Percentiles rank a stretch among this genome's conserved stretches.
Conservation (phyloP, 2,329 filamentous ascomycete species). For the Macrophomina pseudophaseolina region DNA sequence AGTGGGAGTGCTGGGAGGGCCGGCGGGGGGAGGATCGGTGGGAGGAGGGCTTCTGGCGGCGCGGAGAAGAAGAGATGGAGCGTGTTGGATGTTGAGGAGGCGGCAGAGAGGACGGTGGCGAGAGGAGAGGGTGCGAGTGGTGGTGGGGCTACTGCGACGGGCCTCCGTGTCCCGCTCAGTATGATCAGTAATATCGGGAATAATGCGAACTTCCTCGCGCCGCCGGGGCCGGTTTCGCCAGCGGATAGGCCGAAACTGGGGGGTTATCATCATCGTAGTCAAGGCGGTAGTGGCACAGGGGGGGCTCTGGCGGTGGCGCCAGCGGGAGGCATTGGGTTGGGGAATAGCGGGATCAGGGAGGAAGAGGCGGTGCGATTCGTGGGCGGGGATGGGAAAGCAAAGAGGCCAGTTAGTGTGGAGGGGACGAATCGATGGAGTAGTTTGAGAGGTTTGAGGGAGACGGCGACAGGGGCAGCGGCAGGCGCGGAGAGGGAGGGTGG, state of each 20-base stretch:
- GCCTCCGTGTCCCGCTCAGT: slow-evolving; percentile 14
- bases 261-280: neutral
- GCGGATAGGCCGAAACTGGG: too few relatives aligned
- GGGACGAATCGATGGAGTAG: slow-evolving; percentile 16
- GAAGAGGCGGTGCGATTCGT: neutral
- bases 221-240: neutral
- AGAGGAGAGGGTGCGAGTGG: neutral
- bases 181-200: slow-evolving; percentile 12
- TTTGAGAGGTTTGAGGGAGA: slow-evolving; percentile 1
- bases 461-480: slow-evolving; percentile 7
- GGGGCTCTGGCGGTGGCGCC: neutral
- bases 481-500: neutral
- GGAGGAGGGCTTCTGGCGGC: neutral
- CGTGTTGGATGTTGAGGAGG: neutral
- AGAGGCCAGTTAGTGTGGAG: slow-evolving; percentile 20
- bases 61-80: neutral
- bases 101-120: neutral
- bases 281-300: neutral
- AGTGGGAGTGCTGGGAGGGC: too few relatives aligned
- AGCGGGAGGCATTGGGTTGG: slow-evolving; percentile 1
- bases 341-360: slow-evolving; percentile 5
- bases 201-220: slow-evolving; percentile 6
- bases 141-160: neutral
- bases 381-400: neutral
- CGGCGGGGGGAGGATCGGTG: too few relatives aligned